Evolutionary conservation across 2,329 filamentous ascomycete species (phyloP).

Genomic region (Monosporascus sp.): DNA sequence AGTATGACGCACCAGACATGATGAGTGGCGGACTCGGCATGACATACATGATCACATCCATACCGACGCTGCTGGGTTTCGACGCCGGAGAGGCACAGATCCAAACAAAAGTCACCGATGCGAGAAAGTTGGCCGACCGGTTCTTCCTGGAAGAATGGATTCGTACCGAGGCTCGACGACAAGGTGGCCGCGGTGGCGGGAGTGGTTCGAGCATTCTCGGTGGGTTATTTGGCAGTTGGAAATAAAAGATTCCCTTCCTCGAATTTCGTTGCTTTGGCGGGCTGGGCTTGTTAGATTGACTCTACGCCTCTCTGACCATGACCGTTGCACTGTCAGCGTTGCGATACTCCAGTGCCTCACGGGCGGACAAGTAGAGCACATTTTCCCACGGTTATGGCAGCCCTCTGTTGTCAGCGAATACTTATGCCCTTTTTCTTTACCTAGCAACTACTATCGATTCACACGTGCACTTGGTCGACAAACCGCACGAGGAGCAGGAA

Average conservation of each 20-base stretch:
- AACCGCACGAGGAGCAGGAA: no score
- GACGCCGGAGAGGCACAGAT: slow-evolving; percentile 49
- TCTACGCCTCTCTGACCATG: no score
- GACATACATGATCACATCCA: slow-evolving; percentile 53
- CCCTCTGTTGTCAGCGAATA: background rate
- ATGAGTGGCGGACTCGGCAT: slow-evolving; percentile 44
- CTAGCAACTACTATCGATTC: background rate
- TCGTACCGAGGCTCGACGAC: slow-evolving; percentile 42
- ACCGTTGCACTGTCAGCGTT: background rate
- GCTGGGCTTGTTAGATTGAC: no score
- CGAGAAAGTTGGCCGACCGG: slow-evolving; percentile 42
- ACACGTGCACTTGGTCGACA: background rate
- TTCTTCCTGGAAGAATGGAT: slow-evolving; percentile 52
- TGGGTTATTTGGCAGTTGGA: slow-evolving; percentile 26
- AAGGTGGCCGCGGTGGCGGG: slow-evolving; percentile 38
- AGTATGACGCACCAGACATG: slow-evolving; percentile 55
- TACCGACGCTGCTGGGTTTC: slow-evolving; percentile 56
- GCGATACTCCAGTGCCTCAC: no score
- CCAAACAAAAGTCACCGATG: slow-evolving; percentile 45
- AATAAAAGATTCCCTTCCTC: slow-evolving; percentile 6
- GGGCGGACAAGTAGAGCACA: no score
- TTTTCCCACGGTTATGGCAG: no score
- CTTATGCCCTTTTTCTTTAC: background rate
- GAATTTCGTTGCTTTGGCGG: background rate
- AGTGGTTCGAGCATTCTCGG: slow-evolving; percentile 21